Percentiles rank a stretch among this genome's conserved stretches.
Evolutionary conservation across 2,329 filamentous ascomycete species (phyloP).

Genomic region (Fusarium sp.): DNA sequence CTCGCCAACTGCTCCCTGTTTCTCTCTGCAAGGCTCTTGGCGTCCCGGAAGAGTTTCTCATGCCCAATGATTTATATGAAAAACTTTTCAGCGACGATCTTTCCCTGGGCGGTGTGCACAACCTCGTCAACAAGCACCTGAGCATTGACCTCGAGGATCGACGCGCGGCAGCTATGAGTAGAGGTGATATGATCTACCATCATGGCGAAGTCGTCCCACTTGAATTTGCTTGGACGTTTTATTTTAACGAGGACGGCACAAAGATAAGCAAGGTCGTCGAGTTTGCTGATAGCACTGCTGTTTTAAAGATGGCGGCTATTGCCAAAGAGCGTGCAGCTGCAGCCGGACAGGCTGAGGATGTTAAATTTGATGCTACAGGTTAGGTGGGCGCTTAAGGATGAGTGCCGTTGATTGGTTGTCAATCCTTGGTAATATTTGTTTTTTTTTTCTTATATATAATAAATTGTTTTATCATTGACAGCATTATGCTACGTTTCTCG

Average conservation of each 20-base stretch:
- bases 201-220: constrained; percentile 10
- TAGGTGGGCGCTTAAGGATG: neutral
- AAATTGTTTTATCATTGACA: neutral
- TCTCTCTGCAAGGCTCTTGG: constrained; percentile 21
- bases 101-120: constrained; percentile 14
- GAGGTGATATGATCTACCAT: constrained; percentile 23
- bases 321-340: constrained; percentile 1
- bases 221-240: constrained; percentile 24
- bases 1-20: constrained; percentile 25
- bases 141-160: constrained; percentile 20
- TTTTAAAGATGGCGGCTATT: constrained; percentile 7
- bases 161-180: constrained; percentile 16
- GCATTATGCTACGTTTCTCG: neutral
- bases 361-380: neutral
- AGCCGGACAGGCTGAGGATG: neutral
- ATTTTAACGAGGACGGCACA: constrained; percentile 22
- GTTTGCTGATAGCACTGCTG: constrained; percentile 21
- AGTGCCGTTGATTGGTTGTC: neutral
- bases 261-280: constrained; percentile 33
- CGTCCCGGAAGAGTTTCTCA: constrained; percentile 6
- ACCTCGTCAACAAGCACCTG: constrained; percentile 12
- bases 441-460: neutral
- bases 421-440: neutral
- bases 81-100: constrained; percentile 20
- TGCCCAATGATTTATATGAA: constrained; percentile 27